Evolutionary conservation across 495 filamentous ascomycete species (phyloP), one percentile per base, ranked within the genome.

Genomic region (Tuber aestivum): DNA sequence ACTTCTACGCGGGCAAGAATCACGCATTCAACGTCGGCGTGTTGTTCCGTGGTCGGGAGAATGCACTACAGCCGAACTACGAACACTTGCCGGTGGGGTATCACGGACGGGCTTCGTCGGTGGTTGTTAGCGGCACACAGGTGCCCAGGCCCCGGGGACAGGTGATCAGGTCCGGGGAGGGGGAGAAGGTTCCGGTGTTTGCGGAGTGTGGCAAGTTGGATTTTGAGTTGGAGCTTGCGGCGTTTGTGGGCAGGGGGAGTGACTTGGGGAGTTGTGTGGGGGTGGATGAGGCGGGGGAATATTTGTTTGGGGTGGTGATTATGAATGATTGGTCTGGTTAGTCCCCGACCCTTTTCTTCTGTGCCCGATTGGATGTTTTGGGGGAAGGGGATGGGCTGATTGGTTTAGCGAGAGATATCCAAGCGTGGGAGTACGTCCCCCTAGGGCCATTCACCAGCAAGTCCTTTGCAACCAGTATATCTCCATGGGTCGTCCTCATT

Each of bases 1-100:
- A 98, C 85, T 98, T 98, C 86, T 98, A 93, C 85, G 95, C 92
- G n/a, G 95, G 95, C 40, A 84, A 90, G 72, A 90, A 97, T 82
- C 95, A 98, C 84, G 95, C 95, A 56, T 91, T 89, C 85, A 91
- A 92, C 74, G 87, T 92, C n/a, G 91, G 93, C 1, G 87, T 87
- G 37, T 85, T 97, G 72, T 95, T 97, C 86, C 90, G 94, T n/a
- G 94, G 93, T 0, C 87, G 89, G 0, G 87, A 90, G 44, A 92
- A 93, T 76, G 93, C 94, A 0, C 86, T 98, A 27, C 93, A 96
- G 84, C 90, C 92, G 38, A 98, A 97, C 83, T 98, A 97, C 85
- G 92, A 87, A 75, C 92, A 97, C 77, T 87, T 98, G 4, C 95
- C 95, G 0, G 92, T 97, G 12, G 95, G 90, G 1, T 98, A 97